Percentiles rank a stretch among this genome's conserved stretches.
Conservation (phyloP, 75 land plant genomes). For the Picea sitchensis region DNA sequence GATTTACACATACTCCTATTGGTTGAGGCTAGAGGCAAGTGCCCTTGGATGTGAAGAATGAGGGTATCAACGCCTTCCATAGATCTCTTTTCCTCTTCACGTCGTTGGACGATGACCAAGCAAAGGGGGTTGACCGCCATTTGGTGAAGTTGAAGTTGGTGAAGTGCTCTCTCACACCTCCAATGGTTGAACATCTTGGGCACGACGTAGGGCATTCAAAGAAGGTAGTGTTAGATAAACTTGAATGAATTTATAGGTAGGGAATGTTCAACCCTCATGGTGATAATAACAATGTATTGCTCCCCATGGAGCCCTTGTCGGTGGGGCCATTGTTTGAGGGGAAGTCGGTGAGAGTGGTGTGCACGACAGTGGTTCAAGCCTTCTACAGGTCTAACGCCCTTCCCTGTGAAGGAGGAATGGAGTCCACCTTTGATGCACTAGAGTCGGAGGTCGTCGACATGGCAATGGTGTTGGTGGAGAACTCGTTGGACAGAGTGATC, state of each 20-base stretch:
- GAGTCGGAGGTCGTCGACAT: slow-evolving; percentile 19
- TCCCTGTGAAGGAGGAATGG: slow-evolving; percentile 21
- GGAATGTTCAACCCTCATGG: too few species aligned
- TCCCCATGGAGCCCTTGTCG: neutral
- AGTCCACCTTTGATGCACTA: slow-evolving; percentile 23
- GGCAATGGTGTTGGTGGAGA: slow-evolving; percentile 32
- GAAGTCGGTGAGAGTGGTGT: slow-evolving; percentile 21
- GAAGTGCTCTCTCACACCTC: too few species aligned
- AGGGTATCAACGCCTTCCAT: too few species aligned
- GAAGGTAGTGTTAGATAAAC: neutral
- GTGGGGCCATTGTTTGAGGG: neutral
- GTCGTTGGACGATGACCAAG: too few species aligned
- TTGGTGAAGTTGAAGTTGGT: too few species aligned
- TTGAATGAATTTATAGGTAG: slow-evolving; percentile 17
- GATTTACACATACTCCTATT: too few species aligned
- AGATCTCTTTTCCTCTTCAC: too few species aligned
- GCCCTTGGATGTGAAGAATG: too few species aligned
- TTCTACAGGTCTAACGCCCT: slow-evolving; percentile 8
- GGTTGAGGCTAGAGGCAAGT: too few species aligned
- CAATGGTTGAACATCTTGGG: too few species aligned
- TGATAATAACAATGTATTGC: neutral
- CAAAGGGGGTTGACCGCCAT: too few species aligned
- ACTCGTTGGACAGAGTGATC: slow-evolving; percentile 26
- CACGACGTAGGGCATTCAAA: neutral
- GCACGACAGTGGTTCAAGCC: slow-evolving; percentile 23